Percentiles rank a stretch among this genome's conserved stretches.
Evolutionary conservation across 1,139 yeast species (phyloP).

Genomic region (Sugiyamaella pinicola): DNA sequence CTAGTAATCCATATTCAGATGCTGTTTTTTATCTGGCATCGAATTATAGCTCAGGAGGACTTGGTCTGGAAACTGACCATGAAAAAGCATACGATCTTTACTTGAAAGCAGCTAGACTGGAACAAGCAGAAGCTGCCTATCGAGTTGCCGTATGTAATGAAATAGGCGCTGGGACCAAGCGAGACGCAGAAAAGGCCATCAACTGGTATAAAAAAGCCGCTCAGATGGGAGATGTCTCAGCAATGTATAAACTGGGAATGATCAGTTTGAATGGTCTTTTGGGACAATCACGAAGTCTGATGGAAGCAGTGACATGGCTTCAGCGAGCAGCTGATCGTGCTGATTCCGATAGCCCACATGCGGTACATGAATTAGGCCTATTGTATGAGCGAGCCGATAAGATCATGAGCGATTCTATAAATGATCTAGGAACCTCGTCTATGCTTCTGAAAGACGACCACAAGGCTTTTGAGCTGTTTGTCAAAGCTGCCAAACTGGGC

Average conservation of each 20-base stretch:
- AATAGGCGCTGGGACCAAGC: conserved; percentile 59
- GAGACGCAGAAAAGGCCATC: conserved; percentile 51
- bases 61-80: conserved; percentile 58
- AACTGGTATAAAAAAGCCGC: conserved; percentile 61
- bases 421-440: conserved; percentile 28
- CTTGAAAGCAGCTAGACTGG: conserved; percentile 56
- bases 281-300: conserved; percentile 48
- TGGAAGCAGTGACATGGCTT: conserved; percentile 58
- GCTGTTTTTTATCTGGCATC: conserved; percentile 64
- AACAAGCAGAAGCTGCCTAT: conserved; percentile 62
- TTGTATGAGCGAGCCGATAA: conserved; percentile 64
- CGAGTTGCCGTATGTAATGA: conserved; percentile 70
- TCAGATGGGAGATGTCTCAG: conserved; percentile 54
- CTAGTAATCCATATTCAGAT: conserved; percentile 47
- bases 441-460: conserved; percentile 48
- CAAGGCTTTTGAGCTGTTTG: conserved; percentile 68
- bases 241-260: conserved; percentile 73
- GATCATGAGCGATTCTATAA: conserved; percentile 46
- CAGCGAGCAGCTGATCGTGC: conserved; percentile 55
- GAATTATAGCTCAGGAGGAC: conserved; percentile 58
- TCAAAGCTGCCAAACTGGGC: conserved; percentile 73
- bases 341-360: conserved; percentile 52
- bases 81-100: conserved; percentile 62
- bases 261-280: conserved; percentile 56
- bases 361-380: conserved; percentile 67